phyloP scores from a whole-genome alignment of 306 rosid species.

The Chamaecrista fasciculata region DNA sequence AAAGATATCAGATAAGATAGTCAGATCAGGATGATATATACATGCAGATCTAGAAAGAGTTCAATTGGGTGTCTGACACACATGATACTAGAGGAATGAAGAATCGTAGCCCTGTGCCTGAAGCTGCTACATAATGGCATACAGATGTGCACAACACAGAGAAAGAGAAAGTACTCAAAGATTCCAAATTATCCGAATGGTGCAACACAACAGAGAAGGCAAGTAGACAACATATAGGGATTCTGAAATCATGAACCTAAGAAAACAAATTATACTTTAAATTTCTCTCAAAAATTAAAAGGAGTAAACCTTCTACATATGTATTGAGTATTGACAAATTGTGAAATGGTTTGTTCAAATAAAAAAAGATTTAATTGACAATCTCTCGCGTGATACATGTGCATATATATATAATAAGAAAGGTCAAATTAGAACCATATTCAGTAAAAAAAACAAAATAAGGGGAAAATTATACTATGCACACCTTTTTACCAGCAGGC shows the following conservation, averaged over 20 bases:
- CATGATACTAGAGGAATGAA: not conserved
- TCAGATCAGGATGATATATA: not conserved
- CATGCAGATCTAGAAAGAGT: not conserved
- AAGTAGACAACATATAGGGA: not conserved
- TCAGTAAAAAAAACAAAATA: not conserved
- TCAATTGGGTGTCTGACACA: not conserved
- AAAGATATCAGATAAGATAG: constrained; percentile 14
- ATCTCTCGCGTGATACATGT: not conserved
- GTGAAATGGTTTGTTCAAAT: not conserved
- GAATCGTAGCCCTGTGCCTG: not conserved
- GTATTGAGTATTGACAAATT: constrained; percentile 3
- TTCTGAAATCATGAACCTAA: not conserved
- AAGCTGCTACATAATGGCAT: not conserved
- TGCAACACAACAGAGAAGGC: not conserved
- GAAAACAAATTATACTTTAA: not conserved
- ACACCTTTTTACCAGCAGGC: constrained; percentile 95
- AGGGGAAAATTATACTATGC: constrained; percentile 5
- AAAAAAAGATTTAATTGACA: no score
- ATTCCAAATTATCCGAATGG: constrained; percentile 7
- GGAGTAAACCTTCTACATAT: not conserved
- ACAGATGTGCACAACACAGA: not conserved
- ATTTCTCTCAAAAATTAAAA: not conserved
- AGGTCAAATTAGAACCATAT: not conserved
- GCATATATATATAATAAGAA: not conserved
- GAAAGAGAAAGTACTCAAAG: not conserved